Base-by-base conservation (phyloP, 2,329 filamentous ascomycete genomes). In the Aspergillus ustus region DNA sequence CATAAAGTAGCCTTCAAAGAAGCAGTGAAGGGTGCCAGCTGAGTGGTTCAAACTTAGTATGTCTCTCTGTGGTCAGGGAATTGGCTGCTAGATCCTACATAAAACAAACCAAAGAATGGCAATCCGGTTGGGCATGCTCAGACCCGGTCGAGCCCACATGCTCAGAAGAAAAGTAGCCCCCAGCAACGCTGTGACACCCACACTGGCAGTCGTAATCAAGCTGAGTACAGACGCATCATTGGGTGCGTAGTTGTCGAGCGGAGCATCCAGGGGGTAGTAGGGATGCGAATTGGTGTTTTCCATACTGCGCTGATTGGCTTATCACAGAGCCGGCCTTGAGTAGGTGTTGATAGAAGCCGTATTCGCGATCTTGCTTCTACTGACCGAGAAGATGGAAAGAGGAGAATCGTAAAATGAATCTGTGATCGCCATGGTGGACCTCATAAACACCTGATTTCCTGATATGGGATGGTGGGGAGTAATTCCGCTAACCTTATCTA, bases 1-100 rank as follows among this genome's bases (percentile, higher is more conserved):
- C 64, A 93, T 83, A 73, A 92, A 96, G 76, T 96, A 96, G 43
- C 90, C 91, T 80, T 96, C 92, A 75, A 96, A 96, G 71, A 90
- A 88, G 59, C 90, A 83, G 77, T 97, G 93, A 43, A 96, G 72
- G 22, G 70, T 75, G 45, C 80, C 81, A 61, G 77, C 81, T 82
- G 19, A 29, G 52, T n/a, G 13, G 20, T 52, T 28, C 56, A 50
- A 58, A 45, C 44, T 57, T 62, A 53, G 53, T 52, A 45, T 34
- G 20, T n/a, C 31, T 44, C n/a, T 43, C 51, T 15, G 37, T 15
- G 37, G 34, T 34, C 20, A 52, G n/a, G 29, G 44, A 8, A 25
- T 13, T 44, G n/a, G 45, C 9, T 6, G 25, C 22, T 22, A 34
- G 31, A 15, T 52, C 59, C 9, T 85, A 83, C 89, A 91, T 15